phyloP scores from a whole-genome alignment of 441 rosid genomes.

The Brassica hybrid region DNA sequence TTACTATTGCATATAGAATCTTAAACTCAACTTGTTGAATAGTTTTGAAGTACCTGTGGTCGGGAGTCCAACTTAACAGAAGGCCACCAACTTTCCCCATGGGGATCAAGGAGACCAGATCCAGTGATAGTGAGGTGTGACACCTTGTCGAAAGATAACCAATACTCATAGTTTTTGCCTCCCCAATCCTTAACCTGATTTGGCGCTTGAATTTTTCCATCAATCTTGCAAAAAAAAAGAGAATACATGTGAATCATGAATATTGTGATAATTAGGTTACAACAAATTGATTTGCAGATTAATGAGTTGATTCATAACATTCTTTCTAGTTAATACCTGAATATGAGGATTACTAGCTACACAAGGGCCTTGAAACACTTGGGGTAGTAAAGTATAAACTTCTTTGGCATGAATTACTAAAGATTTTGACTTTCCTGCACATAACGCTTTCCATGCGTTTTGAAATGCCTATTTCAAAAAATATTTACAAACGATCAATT shows the following conservation, averaged over 20 bases:
- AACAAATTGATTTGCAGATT: conserved; percentile 3
- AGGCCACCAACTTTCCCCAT: conserved; percentile 39
- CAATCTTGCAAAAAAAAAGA: conserved; percentile 29
- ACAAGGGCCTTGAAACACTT: conserved; percentile 36
- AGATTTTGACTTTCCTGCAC: background rate
- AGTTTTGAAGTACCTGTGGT: conserved; percentile 20
- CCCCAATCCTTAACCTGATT: conserved; percentile 10
- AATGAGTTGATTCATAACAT: conserved; percentile 9
- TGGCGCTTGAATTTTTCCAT: conserved; percentile 40
- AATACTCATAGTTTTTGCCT: background rate
- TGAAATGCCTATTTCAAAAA: conserved; percentile 16
- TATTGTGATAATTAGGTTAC: background rate
- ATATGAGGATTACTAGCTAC: conserved; percentile 27
- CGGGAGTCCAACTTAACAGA: conserved; percentile 7
- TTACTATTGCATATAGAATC: background rate
- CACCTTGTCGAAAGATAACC: conserved; percentile 25
- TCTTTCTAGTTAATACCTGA: conserved; percentile 22
- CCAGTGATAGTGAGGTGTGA: conserved; percentile 32
- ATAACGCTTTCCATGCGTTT: conserved; percentile 34
- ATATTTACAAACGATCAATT: background rate
- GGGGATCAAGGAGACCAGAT: conserved; percentile 34
- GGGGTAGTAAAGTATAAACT: conserved; percentile 31
- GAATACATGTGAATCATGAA: background rate
- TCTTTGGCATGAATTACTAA: conserved; percentile 25
- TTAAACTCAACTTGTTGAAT: conserved; percentile 1